Evolutionary conservation across 202 grass and related monocot genomes (phyloP).

Genomic region (Sporobolus alterniflorus): DNA sequence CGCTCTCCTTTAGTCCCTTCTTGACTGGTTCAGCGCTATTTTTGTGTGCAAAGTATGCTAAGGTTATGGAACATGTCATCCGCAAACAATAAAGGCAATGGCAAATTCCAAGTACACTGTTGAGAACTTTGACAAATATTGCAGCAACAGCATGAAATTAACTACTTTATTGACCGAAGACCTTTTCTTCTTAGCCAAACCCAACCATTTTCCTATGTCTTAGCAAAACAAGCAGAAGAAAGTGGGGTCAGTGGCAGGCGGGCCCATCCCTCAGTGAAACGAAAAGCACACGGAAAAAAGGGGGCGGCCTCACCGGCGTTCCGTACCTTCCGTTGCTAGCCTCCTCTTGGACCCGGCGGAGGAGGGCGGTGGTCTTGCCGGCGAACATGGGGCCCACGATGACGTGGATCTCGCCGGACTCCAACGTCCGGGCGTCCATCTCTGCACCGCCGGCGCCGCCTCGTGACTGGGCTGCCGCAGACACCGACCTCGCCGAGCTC

Average conservation of each 20-base stretch:
- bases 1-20: too few species aligned
- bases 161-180: not conserved
- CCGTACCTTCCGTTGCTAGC: conserved; percentile 65
- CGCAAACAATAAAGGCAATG: not conserved
- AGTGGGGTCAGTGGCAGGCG: not conserved
- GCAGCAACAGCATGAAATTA: not conserved
- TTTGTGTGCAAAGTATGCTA: not conserved
- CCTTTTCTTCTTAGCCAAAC: not conserved
- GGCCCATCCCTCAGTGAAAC: not conserved
- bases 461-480: not conserved
- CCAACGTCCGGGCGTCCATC: conserved; percentile 30
- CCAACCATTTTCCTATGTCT: not conserved
- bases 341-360: conserved; percentile 69
- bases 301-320: not conserved
- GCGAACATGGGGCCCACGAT: conserved; percentile 93
- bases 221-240: not conserved
- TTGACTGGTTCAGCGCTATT: not conserved
- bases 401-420: conserved; percentile 84
- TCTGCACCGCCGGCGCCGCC: not conserved
- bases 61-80: not conserved
- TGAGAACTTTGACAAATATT: conserved; percentile 1
- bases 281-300: not conserved
- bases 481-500: conserved; percentile 38
- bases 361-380: conserved; percentile 83
- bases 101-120: not conserved